These are phyloP conservation scores for Rhizophagus clarus DNA, from an alignment of 192 early-diverging fungal genomes.

Conservation along the genomic window DNA sequence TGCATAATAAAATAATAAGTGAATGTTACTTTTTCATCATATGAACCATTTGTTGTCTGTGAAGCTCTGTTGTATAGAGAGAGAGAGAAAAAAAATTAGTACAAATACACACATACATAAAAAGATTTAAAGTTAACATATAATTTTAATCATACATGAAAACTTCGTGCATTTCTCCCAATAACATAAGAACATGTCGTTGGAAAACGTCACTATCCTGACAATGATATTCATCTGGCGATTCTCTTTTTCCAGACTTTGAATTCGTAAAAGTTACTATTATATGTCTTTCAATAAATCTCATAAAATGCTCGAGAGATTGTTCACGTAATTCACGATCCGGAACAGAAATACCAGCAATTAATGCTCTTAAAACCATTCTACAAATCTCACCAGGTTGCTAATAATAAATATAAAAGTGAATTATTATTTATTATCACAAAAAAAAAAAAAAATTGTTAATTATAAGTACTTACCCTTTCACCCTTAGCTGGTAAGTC, in stretches of 20 bases:
- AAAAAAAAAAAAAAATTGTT: background rate
- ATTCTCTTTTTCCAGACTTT: background rate
- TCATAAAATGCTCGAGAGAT: slow-evolving; percentile 2
- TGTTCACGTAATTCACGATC: slow-evolving; percentile 19
- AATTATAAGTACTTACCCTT: background rate
- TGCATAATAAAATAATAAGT: slow-evolving; percentile 27
- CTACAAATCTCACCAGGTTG: slow-evolving; percentile 25
- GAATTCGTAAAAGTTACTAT: background rate
- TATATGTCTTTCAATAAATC: slow-evolving; percentile 29
- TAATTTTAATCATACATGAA: slow-evolving; percentile 24
- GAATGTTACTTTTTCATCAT: slow-evolving; percentile 24
- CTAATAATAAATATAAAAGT: background rate
- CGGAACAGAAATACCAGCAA: slow-evolving; percentile 23
- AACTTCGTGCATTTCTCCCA: slow-evolving; percentile 31
- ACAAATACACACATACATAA: background rate
- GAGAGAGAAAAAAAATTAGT: background rate
- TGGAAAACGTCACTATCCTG: slow-evolving; percentile 22
- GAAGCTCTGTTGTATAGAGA: background rate
- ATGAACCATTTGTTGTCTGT: slow-evolving; percentile 9
- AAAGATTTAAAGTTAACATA: background rate
- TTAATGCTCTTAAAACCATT: slow-evolving; percentile 19
- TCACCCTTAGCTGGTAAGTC: slow-evolving; percentile 17
- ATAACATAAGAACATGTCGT: slow-evolving; percentile 25
- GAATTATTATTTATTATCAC: background rate
- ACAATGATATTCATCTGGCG: slow-evolving; percentile 16